phyloP scores from a whole-genome alignment of 2,329 filamentous ascomycete genomes.

The Hysterium pulicare region DNA sequence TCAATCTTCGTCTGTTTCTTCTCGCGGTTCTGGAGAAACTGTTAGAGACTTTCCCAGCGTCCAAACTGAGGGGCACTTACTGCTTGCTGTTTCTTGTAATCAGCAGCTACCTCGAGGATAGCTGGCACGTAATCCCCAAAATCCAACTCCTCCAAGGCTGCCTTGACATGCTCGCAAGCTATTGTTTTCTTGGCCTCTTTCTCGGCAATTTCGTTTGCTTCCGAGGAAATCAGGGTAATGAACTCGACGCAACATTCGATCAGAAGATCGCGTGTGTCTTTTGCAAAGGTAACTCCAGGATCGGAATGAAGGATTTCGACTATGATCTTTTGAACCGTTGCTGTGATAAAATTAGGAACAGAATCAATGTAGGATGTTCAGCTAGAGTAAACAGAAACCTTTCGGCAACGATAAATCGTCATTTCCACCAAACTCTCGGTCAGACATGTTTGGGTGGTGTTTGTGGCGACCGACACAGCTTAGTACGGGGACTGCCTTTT shows the following conservation, averaged over 20 bases:
- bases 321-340: slow-evolving; percentile 79
- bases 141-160: slow-evolving; percentile 85
- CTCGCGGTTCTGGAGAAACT: slow-evolving; percentile 68
- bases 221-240: slow-evolving; percentile 95
- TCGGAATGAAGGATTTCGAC: slow-evolving; percentile 82
- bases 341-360: slow-evolving; percentile 38
- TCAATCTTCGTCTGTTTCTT: slow-evolving; percentile 98
- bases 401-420: slow-evolving; percentile 43
- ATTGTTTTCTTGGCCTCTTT: slow-evolving; percentile 99
- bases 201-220: slow-evolving; percentile 98
- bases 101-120: slow-evolving; percentile 79
- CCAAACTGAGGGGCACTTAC: slow-evolving; percentile 55
- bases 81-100: slow-evolving; percentile 92
- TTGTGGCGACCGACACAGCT: too few relatives aligned
- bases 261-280: slow-evolving; percentile 89
- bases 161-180: slow-evolving; percentile 94
- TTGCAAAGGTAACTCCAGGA: slow-evolving; percentile 80
- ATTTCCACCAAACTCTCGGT: slow-evolving; percentile 43
- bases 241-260: slow-evolving; percentile 99
- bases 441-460: slow-evolving; percentile 31
- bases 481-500: neutral
- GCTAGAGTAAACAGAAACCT: slow-evolving; percentile 21
- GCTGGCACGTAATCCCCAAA: slow-evolving; percentile 90
- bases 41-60: slow-evolving; percentile 16
- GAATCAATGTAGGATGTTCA: neutral